Evolutionary conservation across 345 rosid species (phyloP).

Genomic region (sweet orange (Citrus sinensis)): DVS_A1.0 CM039163.1:48801501-48802000

Average conservation of each 20-base stretch:
- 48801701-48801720: constrained; percentile 99
- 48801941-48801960: neutral
- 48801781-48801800: constrained; percentile 99
- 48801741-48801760: constrained; percentile 99
- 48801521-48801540: neutral
- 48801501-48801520: neutral
- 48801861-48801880: constrained; percentile 98
- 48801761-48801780: constrained; percentile 97
- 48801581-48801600: no score
- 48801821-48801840: constrained; percentile 84
- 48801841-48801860: constrained; percentile 99
- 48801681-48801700: constrained; percentile 86
- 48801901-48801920: constrained; percentile 98
- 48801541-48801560: neutral
- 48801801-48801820: constrained; percentile 93
- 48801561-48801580: neutral
- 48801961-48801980: neutral
- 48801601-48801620: neutral
- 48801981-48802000: neutral
- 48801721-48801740: constrained; percentile 99
- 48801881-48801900: constrained; percentile 99
- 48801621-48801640: no score
- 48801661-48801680: neutral
- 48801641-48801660: neutral
- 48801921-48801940: constrained; percentile 96